A percentile compares a stretch with the other conserved stretches of the same genome.
Conservation (phyloP, 2,329 filamentous ascomycete species). For the Alternaria sp. region DNA sequence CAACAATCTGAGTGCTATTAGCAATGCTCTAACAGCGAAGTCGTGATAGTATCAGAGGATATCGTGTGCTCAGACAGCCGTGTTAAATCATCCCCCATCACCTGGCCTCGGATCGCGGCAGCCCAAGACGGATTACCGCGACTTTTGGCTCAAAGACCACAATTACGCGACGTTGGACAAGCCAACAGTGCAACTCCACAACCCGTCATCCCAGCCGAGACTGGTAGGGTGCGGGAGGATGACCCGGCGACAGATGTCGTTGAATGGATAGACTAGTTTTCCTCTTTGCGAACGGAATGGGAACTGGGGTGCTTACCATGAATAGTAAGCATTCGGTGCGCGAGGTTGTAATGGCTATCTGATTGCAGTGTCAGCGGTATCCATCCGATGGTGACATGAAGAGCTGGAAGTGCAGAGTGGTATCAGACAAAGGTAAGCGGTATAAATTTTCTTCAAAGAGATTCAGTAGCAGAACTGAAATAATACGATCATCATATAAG, state of each 20-base stretch:
- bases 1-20: constrained; percentile 20
- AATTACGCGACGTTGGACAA: constrained; percentile 57
- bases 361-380: constrained; percentile 29
- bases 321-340: too few relatives aligned
- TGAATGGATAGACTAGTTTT: constrained; percentile 71
- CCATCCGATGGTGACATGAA: constrained; percentile 9
- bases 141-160: constrained; percentile 64
- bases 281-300: constrained; percentile 58
- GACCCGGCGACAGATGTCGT: constrained; percentile 71
- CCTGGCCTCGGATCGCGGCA: constrained; percentile 62
- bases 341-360: neutral
- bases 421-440: constrained; percentile 65
- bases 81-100: constrained; percentile 71
- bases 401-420: constrained; percentile 15
- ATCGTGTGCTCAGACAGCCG: constrained; percentile 68
- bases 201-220: constrained; percentile 69
- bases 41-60: constrained; percentile 18
- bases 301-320: constrained; percentile 36
- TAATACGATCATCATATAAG: constrained; percentile 53
- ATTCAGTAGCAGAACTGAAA: constrained; percentile 72
- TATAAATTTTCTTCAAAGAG: constrained; percentile 66
- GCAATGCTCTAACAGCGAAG: constrained; percentile 16
- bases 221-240: constrained; percentile 75
- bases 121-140: constrained; percentile 54
- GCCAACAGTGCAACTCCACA: constrained; percentile 71